Base-by-base conservation (phyloP, 257 asterid genomes). In the Penstemon barbatus region DNA sequence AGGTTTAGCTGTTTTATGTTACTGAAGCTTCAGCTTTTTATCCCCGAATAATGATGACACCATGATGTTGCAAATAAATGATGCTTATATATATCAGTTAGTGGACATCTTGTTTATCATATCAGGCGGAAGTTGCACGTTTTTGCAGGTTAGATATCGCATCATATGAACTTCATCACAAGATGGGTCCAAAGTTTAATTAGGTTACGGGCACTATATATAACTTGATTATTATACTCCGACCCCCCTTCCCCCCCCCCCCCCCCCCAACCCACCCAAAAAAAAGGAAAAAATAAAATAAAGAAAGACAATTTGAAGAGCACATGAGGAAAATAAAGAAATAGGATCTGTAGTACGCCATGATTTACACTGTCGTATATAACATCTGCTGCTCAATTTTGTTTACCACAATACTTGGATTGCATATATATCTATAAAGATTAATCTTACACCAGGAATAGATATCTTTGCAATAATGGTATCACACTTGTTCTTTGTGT, bases 291-390 rank as follows among this genome's bases (percentile, higher is more conserved):
- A 25, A 1, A n/a, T n/a, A n/a, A 25, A 25, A 25, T 25, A 25
- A 9, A 46, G 10, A 46, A 9, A 46, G 52, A 46, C 8, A 12
- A 6, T 46, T 46, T 12, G 11, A 46, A 9, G 55, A 0, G 46
- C 8, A 44, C 19, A 43, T 4, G 3, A 52, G 52, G 49, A 37
- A 61, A 74, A 61, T 50, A 43, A 74, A 49, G 52, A 63, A 63
- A 48, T 69, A 44, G 55, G 10, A 13, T 44, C 68, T 61, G 36
- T 6, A 63, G 33, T 25, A 25, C 33, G 2, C 33, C 33, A 25
- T 25, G 33, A 25, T 25, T 25, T 25, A 25, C 33, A 25, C 2
- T 25, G 33, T 25, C 33, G 33, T 25, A 25, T 25, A 25, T 25
- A 25, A 25, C 33, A 25, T 25, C 2, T 25, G 33, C 2, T 25